Conservation (phyloP, 192 early-diverging fungal genomes). For the Linnemannia elongata region DNA sequence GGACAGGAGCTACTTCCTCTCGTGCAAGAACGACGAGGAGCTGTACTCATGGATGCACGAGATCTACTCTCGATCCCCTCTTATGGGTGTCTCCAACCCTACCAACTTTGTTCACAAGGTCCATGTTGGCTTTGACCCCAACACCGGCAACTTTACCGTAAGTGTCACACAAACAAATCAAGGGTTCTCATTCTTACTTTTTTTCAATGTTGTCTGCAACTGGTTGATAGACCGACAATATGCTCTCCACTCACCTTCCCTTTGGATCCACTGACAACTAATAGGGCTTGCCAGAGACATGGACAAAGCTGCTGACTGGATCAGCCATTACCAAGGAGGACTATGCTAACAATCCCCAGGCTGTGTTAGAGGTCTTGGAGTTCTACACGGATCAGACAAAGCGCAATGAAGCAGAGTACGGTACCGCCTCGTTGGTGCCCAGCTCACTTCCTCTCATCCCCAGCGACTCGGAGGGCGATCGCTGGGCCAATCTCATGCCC, state of each 20-base stretch:
- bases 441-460: conserved; percentile 41
- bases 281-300: conserved; percentile 94
- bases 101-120: conserved; percentile 92
- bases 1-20: conserved; percentile 93
- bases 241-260: background rate
- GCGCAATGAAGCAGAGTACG: conserved; percentile 68
- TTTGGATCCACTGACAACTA: background rate
- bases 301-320: conserved; percentile 92
- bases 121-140: conserved; percentile 79
- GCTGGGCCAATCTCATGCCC: conserved; percentile 73
- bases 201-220: background rate
- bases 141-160: conserved; percentile 72
- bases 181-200: background rate
- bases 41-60: conserved; percentile 99
- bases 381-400: conserved; percentile 94
- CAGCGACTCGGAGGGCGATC: conserved; percentile 58
- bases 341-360: conserved; percentile 97
- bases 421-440: conserved; percentile 54
- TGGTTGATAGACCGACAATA: background rate
- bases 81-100: conserved; percentile 82
- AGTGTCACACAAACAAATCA: conserved; percentile 21
- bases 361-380: conserved; percentile 96
- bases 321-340: conserved; percentile 98
- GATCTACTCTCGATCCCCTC: conserved; percentile 91
- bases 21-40: conserved; percentile 96